A percentile compares a stretch with the other conserved stretches of the same genome.
Conservation (phyloP, 352 stramenopile genomes). For the Phytophthora parvispora region DNA sequence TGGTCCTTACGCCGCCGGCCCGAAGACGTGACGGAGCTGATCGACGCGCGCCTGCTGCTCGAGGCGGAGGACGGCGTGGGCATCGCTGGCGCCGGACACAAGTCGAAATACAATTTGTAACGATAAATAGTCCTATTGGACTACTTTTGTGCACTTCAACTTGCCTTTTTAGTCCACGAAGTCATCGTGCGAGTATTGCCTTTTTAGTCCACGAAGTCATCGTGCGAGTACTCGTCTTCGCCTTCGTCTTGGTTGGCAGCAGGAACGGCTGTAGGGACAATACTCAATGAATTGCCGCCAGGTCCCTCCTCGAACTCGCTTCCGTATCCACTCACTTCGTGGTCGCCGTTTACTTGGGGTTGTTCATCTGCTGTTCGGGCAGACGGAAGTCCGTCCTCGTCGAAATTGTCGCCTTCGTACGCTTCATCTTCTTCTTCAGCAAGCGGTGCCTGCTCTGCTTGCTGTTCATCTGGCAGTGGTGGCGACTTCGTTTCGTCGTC, state of each 20-base stretch:
- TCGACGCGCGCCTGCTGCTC: constrained; percentile 13
- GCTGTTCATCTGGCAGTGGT: no score
- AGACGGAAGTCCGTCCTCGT: constrained; percentile 41
- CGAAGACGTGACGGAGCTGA: constrained; percentile 32
- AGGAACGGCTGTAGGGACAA: not conserved
- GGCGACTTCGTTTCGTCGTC: not conserved
- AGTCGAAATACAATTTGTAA: not conserved
- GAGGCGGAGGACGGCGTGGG: constrained; percentile 6
- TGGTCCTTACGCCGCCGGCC: constrained; percentile 26
- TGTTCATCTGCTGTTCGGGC: not conserved
- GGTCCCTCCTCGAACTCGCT: constrained; percentile 54
- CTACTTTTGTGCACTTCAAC: constrained; percentile 28
- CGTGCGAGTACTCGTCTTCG: constrained; percentile 30
- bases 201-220: constrained; percentile 50
- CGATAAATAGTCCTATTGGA: constrained; percentile 13
- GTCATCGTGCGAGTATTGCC: constrained; percentile 51
- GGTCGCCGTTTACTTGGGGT: constrained; percentile 1
- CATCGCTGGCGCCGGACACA: not conserved
- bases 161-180: constrained; percentile 41
- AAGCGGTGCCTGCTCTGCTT: no score
- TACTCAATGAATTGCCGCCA: constrained; percentile 8
- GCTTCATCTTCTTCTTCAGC: constrained; percentile 11
- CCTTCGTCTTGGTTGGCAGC: constrained; percentile 20
- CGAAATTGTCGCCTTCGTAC: constrained; percentile 48
- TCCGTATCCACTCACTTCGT: constrained; percentile 36